These are phyloP conservation scores for Botrytis fragariae DNA, from an alignment of 2,329 filamentous ascomycete genomes.

Conservation along the genomic window DNA sequence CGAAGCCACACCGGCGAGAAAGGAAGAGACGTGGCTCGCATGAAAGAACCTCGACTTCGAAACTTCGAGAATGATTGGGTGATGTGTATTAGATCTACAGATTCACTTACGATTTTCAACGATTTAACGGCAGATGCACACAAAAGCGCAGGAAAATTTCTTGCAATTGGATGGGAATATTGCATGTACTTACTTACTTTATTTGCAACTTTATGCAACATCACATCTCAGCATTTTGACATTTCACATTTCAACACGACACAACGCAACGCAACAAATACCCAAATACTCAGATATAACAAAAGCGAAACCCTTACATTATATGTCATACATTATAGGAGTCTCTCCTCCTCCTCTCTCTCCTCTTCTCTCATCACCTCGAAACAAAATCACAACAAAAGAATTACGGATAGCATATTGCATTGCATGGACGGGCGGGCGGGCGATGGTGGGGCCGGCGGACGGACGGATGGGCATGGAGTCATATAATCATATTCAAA, in stretches of 20 bases:
- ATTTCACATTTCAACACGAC: neutral
- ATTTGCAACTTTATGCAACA: neutral
- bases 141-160: neutral
- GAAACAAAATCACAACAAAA: neutral
- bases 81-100: neutral
- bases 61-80: neutral
- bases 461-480: neutral
- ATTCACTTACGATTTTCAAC: neutral
- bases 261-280: neutral
- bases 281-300: neutral
- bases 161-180: neutral
- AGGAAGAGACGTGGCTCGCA: constrained; percentile 38
- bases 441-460: neutral
- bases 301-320: neutral
- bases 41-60: constrained; percentile 21
- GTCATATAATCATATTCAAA: neutral
- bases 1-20: constrained; percentile 35
- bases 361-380: neutral
- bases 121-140: neutral
- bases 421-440: neutral
- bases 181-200: neutral
- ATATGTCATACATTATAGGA: neutral
- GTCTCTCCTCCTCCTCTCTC: neutral
- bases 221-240: neutral
- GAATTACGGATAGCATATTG: neutral